A percentile compares a stretch with the other conserved stretches of the same genome.
Evolutionary conservation across 768 basidiomycete species (phyloP).

Genomic region (Arthromyces matolae): DNA sequence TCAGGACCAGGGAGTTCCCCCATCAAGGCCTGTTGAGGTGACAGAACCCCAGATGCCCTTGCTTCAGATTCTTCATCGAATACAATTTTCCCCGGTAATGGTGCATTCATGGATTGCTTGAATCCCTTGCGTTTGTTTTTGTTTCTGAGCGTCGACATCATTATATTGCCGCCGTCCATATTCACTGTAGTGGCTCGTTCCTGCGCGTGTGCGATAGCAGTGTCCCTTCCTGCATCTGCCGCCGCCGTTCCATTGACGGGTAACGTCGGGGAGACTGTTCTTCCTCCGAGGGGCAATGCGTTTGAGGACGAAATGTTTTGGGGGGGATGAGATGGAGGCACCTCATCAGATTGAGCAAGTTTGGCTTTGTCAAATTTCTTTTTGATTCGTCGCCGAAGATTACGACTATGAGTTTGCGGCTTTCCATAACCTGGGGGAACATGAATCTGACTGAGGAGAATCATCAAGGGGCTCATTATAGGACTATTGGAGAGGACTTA

Average conservation of each 20-base stretch:
- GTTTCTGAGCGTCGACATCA: slow-evolving; percentile 59
- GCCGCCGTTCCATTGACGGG: slow-evolving; percentile 5
- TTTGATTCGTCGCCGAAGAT: slow-evolving; percentile 13
- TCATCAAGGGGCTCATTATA: background rate
- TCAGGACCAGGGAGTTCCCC: slow-evolving; percentile 5
- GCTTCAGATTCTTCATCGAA: slow-evolving; percentile 31
- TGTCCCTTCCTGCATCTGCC: too few relatives aligned
- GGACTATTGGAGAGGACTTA: slow-evolving; percentile 13
- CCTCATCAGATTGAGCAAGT: background rate
- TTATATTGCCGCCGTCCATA: slow-evolving; percentile 20
- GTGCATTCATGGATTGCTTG: slow-evolving; percentile 43
- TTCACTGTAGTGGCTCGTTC: slow-evolving; percentile 14
- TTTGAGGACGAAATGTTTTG: slow-evolving; percentile 39
- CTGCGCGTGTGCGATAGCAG: too few relatives aligned
- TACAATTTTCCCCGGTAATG: slow-evolving; percentile 49
- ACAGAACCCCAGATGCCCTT: background rate
- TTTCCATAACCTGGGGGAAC: slow-evolving; percentile 19
- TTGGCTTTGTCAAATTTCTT: slow-evolving; percentile 24
- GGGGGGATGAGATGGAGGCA: slow-evolving; percentile 17
- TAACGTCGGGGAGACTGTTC: background rate
- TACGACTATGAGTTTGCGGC: slow-evolving; percentile 12
- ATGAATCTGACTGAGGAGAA: slow-evolving; percentile 1
- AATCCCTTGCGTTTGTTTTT: slow-evolving; percentile 76
- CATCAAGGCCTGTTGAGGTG: slow-evolving; percentile 3
- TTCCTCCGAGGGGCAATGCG: slow-evolving; percentile 37